Percentiles rank a stretch among this genome's conserved stretches.
These are phyloP conservation scores for Yamadazyma ubonensis DNA, from an alignment of 805 yeast genomes.

Conservation along the genomic window DNA sequence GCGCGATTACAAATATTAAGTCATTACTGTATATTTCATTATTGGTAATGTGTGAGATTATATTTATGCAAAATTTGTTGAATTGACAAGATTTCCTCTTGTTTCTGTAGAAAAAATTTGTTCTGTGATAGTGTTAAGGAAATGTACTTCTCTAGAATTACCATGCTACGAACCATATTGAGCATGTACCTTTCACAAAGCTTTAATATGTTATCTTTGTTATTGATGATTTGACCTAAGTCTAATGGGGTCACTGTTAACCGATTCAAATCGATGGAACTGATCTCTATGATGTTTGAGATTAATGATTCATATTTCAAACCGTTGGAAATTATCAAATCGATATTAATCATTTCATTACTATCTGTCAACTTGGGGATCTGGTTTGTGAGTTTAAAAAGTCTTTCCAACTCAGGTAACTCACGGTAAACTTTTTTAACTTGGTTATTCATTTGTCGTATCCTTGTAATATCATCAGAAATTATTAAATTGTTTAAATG, in stretches of 20 bases:
- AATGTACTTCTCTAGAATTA: constrained; percentile 12
- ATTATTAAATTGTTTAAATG: background rate
- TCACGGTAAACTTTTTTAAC: background rate
- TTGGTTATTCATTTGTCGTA: background rate
- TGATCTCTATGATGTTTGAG: constrained; percentile 7
- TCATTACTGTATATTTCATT: background rate
- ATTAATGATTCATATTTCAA: constrained; percentile 7
- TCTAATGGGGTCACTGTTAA: constrained; percentile 6
- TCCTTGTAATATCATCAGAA: background rate
- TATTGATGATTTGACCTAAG: background rate
- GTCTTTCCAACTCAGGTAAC: constrained; percentile 7
- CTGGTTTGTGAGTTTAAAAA: constrained; percentile 2
- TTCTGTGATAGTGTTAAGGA: constrained; percentile 8
- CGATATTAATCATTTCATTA: constrained; percentile 2
- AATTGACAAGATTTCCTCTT: background rate
- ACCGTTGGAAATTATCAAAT: constrained; percentile 11
- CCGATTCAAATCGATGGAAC: constrained; percentile 6
- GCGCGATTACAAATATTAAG: constrained; percentile 4
- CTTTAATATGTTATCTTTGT: constrained; percentile 5
- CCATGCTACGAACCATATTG: constrained; percentile 7
- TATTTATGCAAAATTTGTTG: constrained; percentile 1
- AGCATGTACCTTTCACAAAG: constrained; percentile 7
- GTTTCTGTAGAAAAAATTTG: constrained; percentile 7
- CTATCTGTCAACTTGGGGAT: background rate
- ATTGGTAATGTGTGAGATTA: background rate